Evolutionary conservation across 768 basidiomycete species (phyloP).

Genomic region (Termitomyces sp.): DNA sequence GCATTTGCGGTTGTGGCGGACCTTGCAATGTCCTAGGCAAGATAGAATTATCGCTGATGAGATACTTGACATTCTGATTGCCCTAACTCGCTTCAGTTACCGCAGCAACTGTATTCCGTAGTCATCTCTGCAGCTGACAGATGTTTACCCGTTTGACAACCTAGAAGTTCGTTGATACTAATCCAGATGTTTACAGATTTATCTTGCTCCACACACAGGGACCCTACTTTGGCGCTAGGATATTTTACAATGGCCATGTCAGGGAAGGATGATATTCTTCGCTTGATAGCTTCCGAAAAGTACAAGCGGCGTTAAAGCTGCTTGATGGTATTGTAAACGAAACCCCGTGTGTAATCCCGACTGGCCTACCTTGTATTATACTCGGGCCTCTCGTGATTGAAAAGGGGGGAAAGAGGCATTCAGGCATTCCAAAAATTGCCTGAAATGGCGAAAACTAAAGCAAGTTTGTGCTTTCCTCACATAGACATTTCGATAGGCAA

Average conservation of each 20-base stretch:
- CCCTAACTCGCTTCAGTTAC: too few relatives aligned
- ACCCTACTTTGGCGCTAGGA: too few relatives aligned
- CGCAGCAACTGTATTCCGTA: background rate
- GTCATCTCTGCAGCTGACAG: background rate
- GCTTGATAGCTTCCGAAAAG: background rate
- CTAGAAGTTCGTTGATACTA: background rate
- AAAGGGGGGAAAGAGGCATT: background rate
- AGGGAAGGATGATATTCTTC: too few relatives aligned
- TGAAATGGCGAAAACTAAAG: background rate
- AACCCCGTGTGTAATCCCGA: background rate
- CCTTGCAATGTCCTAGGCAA: too few relatives aligned
- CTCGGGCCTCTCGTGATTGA: background rate
- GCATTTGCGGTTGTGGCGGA: too few relatives aligned
- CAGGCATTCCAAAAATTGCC: background rate
- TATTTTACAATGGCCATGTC: too few relatives aligned
- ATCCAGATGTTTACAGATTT: background rate
- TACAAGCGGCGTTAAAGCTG: background rate
- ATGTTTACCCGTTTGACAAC: background rate
- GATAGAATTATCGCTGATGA: too few relatives aligned
- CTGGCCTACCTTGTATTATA: background rate
- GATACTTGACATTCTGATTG: too few relatives aligned
- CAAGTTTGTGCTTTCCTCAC: background rate
- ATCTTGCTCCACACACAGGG: background rate
- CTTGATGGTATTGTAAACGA: background rate
- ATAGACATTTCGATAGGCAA: background rate